These are phyloP conservation scores for Periconia sp. DNA, from an alignment of 2,329 filamentous ascomycete species.

Conservation along the genomic window DNA sequence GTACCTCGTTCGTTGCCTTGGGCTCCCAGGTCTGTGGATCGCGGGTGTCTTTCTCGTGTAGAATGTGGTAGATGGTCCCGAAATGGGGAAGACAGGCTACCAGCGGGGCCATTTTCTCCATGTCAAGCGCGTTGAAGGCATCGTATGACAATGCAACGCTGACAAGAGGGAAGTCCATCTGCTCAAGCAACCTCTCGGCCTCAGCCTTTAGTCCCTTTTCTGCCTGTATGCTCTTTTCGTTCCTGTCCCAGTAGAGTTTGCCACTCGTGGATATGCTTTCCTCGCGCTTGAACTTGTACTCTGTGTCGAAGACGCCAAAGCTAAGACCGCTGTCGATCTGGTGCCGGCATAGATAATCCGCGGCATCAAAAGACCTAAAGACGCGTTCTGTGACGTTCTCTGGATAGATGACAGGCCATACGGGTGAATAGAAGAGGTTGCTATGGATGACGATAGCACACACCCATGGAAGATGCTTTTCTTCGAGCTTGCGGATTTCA, in stretches of 20 bases:
- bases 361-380: slow-evolving; percentile 9
- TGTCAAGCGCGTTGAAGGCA: slow-evolving; percentile 28
- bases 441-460: slow-evolving; percentile 37
- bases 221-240: slow-evolving; percentile 22
- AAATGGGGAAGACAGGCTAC: slow-evolving; percentile 31
- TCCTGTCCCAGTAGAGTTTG: slow-evolving; percentile 32
- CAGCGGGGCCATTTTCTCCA: slow-evolving; percentile 28
- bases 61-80: slow-evolving; percentile 24
- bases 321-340: slow-evolving; percentile 43
- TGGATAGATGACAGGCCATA: slow-evolving; percentile 37
- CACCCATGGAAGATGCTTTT: slow-evolving; percentile 35
- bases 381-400: slow-evolving; percentile 20
- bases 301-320: slow-evolving; percentile 48
- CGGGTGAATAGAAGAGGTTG: slow-evolving; percentile 36
- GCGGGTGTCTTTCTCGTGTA: slow-evolving; percentile 26
- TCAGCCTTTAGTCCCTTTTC: slow-evolving; percentile 25
- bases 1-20: slow-evolving; percentile 32
- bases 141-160: slow-evolving; percentile 47
- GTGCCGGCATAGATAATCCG: slow-evolving; percentile 39
- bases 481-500: slow-evolving; percentile 36
- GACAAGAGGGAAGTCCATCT: slow-evolving; percentile 50
- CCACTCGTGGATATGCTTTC: slow-evolving; percentile 34
- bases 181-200: slow-evolving; percentile 27
- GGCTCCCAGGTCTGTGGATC: slow-evolving; percentile 36
- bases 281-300: slow-evolving; percentile 44